Conservation (phyloP, 2,329 filamentous ascomycete genomes). For the Didymella pomorum region DNA sequence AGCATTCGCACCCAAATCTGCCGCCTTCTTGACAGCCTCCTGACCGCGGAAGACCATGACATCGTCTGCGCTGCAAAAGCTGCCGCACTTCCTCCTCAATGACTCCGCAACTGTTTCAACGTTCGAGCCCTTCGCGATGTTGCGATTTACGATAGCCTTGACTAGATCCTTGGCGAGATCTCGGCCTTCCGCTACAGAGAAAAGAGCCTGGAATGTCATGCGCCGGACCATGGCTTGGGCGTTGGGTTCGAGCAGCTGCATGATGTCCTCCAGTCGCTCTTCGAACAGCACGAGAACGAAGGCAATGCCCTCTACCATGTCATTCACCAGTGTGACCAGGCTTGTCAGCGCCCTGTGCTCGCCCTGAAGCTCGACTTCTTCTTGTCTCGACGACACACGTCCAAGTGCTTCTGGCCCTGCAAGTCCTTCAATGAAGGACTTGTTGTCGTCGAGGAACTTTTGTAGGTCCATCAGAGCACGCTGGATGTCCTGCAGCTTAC, state of each 20-base stretch:
- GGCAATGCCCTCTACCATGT: slow-evolving; percentile 94
- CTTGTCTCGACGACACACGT: slow-evolving; percentile 79
- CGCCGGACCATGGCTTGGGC: slow-evolving; percentile 74
- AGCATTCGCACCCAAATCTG: slow-evolving; percentile 76
- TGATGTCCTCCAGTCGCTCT: slow-evolving; percentile 89
- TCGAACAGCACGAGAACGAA: slow-evolving; percentile 96
- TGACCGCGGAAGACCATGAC: slow-evolving; percentile 98
- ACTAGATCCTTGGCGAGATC: slow-evolving; percentile 93
- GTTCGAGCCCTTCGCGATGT: slow-evolving; percentile 95
- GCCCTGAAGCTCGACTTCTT: slow-evolving; percentile 89
- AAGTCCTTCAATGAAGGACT: slow-evolving; percentile 88
- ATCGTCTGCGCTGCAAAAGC: slow-evolving; percentile 96
- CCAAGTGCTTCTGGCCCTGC: slow-evolving; percentile 89
- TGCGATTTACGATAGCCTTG: slow-evolving; percentile 97
- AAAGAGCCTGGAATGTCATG: slow-evolving; percentile 87
- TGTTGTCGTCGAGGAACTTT: slow-evolving; percentile 86
- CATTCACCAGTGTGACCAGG: slow-evolving; percentile 82
- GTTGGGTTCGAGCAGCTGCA: slow-evolving; percentile 70
- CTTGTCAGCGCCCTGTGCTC: slow-evolving; percentile 93
- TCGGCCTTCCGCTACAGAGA: slow-evolving; percentile 79
- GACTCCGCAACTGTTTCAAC: slow-evolving; percentile 97
- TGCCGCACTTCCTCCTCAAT: slow-evolving; percentile 89
- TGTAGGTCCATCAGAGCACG: slow-evolving; percentile 80
- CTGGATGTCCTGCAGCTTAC: slow-evolving; percentile 79
- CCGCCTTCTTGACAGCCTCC: slow-evolving; percentile 88